A percentile compares a stretch with the other conserved stretches of the same genome.
These are phyloP conservation scores for Podospora sp. DNA, from an alignment of 495 filamentous ascomycete species.

Conservation along the genomic window DNA sequence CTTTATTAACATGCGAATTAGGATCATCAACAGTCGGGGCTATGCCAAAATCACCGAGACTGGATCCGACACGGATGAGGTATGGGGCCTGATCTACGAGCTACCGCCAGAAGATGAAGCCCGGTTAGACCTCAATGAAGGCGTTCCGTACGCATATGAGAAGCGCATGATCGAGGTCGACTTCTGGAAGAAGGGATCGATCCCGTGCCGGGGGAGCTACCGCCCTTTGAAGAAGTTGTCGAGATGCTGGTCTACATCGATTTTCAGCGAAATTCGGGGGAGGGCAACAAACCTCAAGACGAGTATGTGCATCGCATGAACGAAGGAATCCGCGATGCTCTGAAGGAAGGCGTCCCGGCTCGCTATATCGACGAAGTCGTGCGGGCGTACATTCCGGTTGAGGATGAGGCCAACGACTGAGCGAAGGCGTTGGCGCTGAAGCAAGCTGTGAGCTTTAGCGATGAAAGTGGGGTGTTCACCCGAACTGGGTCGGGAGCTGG, in stretches of 20 bases:
- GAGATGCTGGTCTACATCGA: constrained; percentile 45
- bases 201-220: background rate
- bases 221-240: constrained; percentile 11
- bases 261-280: constrained; percentile 22
- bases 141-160: constrained; percentile 43
- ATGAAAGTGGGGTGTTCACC: constrained; percentile 19
- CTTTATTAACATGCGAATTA: background rate
- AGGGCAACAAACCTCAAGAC: constrained; percentile 22
- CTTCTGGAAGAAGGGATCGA: constrained; percentile 17
- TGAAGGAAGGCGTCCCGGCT: constrained; percentile 34
- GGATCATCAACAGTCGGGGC: constrained; percentile 48
- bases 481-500: constrained; percentile 11
- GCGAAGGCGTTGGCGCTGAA: constrained; percentile 13
- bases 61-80: constrained; percentile 25
- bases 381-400: constrained; percentile 29
- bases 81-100: constrained; percentile 47
- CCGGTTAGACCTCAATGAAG: constrained; percentile 39
- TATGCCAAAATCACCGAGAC: constrained; percentile 45
- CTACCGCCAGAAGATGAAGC: constrained; percentile 38
- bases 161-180: constrained; percentile 32
- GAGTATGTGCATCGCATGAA: constrained; percentile 49
- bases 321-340: constrained; percentile 40
- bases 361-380: constrained; percentile 36
- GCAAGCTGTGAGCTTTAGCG: constrained; percentile 19
- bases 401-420: constrained; percentile 12